These are phyloP conservation scores for Aspergillus sojae DNA, from an alignment of 2,329 filamentous ascomycete species.

Conservation along the genomic window DNA sequence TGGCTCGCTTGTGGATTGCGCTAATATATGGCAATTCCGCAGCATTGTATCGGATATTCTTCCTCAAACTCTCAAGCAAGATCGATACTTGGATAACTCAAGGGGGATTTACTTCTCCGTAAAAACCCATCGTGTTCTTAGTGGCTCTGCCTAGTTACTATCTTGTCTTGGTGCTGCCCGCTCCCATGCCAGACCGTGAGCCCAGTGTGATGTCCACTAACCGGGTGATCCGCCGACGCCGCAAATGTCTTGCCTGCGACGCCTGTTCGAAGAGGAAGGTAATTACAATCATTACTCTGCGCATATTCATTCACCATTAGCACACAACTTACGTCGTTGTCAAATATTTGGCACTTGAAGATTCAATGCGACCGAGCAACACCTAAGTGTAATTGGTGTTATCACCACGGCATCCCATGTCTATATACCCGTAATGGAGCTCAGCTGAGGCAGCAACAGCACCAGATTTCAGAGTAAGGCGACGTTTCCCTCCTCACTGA, in stretches of 20 bases:
- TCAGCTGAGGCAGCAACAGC: background rate
- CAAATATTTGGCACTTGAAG: background rate
- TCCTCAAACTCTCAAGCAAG: too few relatives aligned
- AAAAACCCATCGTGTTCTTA: too few relatives aligned
- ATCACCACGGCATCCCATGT: constrained; percentile 14
- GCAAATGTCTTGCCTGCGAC: constrained; percentile 10
- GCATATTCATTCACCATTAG: background rate
- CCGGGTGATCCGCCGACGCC: constrained; percentile 5
- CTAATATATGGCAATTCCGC: too few relatives aligned
- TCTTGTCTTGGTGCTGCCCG: too few relatives aligned
- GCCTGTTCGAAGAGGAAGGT: constrained; percentile 13
- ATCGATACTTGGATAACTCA: too few relatives aligned
- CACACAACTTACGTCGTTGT: background rate
- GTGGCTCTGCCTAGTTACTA: too few relatives aligned
- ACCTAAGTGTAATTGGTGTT: constrained; percentile 18
- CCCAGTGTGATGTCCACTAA: background rate
- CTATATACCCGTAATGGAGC: constrained; percentile 8
- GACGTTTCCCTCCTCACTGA: background rate
- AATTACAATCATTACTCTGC: background rate
- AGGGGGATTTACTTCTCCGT: too few relatives aligned
- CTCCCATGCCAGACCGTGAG: background rate
- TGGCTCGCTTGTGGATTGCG: too few relatives aligned
- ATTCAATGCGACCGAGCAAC: constrained; percentile 14
- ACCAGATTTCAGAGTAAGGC: background rate
- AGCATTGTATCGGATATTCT: too few relatives aligned